Evolutionary conservation across 2,329 filamentous ascomycete genomes (phyloP).

Genomic region (Fusarium proliferatum): DNA sequence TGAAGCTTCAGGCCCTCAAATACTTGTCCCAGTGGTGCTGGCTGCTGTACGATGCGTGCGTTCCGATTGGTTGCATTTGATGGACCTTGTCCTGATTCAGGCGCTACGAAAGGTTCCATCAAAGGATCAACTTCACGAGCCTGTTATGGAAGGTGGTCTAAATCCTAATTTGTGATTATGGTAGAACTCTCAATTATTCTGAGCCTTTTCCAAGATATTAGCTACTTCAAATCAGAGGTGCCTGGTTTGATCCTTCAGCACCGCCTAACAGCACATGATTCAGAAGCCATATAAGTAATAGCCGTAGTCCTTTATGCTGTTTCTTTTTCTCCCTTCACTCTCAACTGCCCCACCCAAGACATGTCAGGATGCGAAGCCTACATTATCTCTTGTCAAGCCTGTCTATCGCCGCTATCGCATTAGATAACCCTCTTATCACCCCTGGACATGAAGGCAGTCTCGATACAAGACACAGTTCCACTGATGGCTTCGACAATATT

Average conservation of each 20-base stretch:
- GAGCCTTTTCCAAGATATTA: too few relatives aligned
- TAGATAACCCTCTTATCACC: background rate
- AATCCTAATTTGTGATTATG: background rate
- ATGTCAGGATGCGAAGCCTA: background rate
- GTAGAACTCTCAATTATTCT: too few relatives aligned
- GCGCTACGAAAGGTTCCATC: background rate
- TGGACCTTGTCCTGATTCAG: too few relatives aligned
- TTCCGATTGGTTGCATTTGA: background rate
- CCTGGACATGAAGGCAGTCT: background rate
- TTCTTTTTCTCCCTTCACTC: background rate
- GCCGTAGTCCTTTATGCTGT: accelerated
- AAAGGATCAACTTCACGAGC: background rate
- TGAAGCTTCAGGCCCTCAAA: background rate
- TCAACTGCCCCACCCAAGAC: too few relatives aligned
- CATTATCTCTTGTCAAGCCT: background rate
- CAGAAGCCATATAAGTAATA: background rate
- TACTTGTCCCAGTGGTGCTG: background rate
- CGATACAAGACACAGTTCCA: background rate
- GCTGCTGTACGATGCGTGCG: background rate
- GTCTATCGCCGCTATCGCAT: background rate
- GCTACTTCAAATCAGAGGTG: too few relatives aligned
- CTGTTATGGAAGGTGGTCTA: background rate
- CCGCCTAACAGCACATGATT: background rate
- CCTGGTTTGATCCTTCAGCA: background rate
- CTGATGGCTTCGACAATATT: background rate